A percentile compares a stretch with the other conserved stretches of the same genome.
These are phyloP conservation scores for Wickerhamiella slavikovae DNA, from an alignment of 805 yeast genomes.

Conservation along the genomic window DNA sequence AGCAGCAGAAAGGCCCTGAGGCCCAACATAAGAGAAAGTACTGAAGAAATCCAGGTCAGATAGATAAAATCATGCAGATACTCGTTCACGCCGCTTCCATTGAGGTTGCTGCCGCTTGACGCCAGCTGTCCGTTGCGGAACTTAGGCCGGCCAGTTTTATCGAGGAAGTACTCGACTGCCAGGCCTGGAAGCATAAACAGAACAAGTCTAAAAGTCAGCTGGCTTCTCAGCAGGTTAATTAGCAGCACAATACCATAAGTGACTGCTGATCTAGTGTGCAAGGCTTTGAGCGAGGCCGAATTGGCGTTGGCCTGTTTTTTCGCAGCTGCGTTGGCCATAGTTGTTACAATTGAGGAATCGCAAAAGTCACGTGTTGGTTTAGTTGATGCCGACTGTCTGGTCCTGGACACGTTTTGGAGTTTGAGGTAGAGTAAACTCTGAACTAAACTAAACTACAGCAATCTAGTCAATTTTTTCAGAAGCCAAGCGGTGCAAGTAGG, in stretches of 20 bases:
- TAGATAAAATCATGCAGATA: constrained; percentile 53
- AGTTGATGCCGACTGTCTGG: no score
- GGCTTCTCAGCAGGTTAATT: constrained; percentile 24
- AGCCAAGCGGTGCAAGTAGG: constrained; percentile 77
- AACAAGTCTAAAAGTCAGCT: constrained; percentile 25
- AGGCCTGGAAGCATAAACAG: constrained; percentile 25
- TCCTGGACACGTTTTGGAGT: no score
- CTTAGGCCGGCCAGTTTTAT: constrained; percentile 39
- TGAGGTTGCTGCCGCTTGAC: constrained; percentile 38
- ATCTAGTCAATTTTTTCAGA: constrained; percentile 15
- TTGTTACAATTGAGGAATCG: neutral
- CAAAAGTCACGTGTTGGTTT: neutral
- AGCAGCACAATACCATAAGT: no score
- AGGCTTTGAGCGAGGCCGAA: constrained; percentile 13
- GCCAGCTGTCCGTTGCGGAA: constrained; percentile 28
- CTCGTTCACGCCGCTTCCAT: constrained; percentile 45
- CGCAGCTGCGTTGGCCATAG: constrained; percentile 26
- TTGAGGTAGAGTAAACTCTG: no score
- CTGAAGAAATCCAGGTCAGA: constrained; percentile 36
- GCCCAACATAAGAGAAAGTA: constrained; percentile 34
- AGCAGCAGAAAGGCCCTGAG: constrained; percentile 45
- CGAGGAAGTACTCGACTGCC: constrained; percentile 31
- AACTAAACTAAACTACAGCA: neutral
- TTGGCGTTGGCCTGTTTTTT: constrained; percentile 22
- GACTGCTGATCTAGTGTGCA: constrained; percentile 20